Percentiles rank a stretch among this genome's conserved stretches.
Conservation (phyloP, 441 rosid species). For the Aleurites moluccanus region DNA sequence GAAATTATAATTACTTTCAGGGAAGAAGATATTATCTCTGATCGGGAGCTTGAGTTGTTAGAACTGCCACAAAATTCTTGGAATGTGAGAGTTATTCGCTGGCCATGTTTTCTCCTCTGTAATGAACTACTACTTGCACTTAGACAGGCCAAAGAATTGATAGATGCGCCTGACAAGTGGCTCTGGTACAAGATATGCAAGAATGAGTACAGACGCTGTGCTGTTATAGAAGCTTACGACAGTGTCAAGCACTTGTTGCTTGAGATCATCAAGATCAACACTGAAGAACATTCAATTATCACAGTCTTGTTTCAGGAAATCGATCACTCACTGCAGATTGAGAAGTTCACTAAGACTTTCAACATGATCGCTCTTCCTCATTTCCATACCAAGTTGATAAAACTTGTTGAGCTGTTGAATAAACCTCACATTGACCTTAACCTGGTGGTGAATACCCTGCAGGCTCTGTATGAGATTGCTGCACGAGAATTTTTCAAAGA, state of each 20-base stretch:
- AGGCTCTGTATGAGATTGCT: conserved; percentile 75
- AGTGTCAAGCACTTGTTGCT: conserved; percentile 65
- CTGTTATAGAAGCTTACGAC: conserved; percentile 85
- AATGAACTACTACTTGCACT: conserved; percentile 87
- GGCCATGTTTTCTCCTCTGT: conserved; percentile 89
- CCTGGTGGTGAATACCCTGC: conserved; percentile 73
- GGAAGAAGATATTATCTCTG: conserved; percentile 91
- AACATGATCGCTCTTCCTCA: conserved; percentile 62
- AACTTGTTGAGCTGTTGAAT: conserved; percentile 55
- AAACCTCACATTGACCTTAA: conserved; percentile 51
- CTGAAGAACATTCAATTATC: conserved; percentile 77
- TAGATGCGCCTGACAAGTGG: conserved; percentile 91
- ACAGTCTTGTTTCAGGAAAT: conserved; percentile 73
- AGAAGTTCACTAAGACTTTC: conserved; percentile 75
- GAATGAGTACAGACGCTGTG: conserved; percentile 85
- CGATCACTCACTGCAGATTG: conserved; percentile 59
- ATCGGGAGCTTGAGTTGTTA: conserved; percentile 72
- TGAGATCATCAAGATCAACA: conserved; percentile 52
- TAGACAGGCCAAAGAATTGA: conserved; percentile 77
- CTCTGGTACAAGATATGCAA: conserved; percentile 83
- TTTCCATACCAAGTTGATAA: conserved; percentile 59
- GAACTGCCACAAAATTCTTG: conserved; percentile 81
- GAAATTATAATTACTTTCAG: conserved; percentile 73
- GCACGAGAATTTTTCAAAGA: conserved; percentile 65
- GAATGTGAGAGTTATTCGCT: conserved; percentile 78